Evolutionary conservation across 352 stramenopile species (phyloP).

Genomic region (Phytopythium ostracodes): DNA sequence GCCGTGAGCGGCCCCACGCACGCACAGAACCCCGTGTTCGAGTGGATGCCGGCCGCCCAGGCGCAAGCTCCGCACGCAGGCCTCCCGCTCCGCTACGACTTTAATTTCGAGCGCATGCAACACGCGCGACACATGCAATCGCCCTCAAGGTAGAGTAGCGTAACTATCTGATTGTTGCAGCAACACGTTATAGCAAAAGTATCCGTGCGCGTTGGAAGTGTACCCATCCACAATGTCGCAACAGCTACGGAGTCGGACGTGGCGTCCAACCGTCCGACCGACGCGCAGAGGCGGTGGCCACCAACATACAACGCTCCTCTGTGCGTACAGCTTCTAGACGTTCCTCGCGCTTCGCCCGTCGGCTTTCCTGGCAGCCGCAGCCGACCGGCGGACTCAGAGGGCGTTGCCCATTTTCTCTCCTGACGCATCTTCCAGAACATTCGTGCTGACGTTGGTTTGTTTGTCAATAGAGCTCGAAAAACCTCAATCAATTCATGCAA

Average conservation of each 20-base stretch:
- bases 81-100: constrained; percentile 37
- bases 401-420: background rate
- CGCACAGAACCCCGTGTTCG: constrained; percentile 49
- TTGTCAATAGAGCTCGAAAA: background rate
- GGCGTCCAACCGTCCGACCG: no score
- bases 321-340: no score
- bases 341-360: no score
- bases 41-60: constrained; percentile 38
- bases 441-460: background rate
- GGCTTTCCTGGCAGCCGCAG: no score
- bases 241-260: background rate
- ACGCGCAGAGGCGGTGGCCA: no score
- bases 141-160: no score
- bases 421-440: background rate
- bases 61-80: constrained; percentile 19
- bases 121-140: constrained; percentile 9
- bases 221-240: background rate
- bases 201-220: constrained; percentile 20
- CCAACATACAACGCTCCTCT: no score
- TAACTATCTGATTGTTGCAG: no score
- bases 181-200: constrained; percentile 18
- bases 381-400: no score
- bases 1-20: constrained; percentile 60
- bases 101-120: constrained; percentile 36
- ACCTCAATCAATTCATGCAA: background rate